These are phyloP conservation scores for Plenodomus lindquistii DNA, from an alignment of 2,329 filamentous ascomycete genomes.

Conservation along the genomic window DNA sequence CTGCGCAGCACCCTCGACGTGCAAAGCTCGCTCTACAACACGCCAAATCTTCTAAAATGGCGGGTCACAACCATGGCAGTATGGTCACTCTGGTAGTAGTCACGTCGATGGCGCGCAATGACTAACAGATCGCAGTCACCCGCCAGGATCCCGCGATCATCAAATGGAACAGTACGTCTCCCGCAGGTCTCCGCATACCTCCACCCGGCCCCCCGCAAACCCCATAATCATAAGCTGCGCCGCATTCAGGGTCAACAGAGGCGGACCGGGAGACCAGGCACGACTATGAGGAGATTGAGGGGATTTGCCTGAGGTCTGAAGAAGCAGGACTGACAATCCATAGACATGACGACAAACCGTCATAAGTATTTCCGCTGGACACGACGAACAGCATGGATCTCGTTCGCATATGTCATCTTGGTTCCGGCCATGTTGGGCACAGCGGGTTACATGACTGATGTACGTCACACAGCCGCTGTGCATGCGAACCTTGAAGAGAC, in stretches of 20 bases:
- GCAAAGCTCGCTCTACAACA: constrained; percentile 15
- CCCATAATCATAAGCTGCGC: neutral
- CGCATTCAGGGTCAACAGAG: too few relatives aligned
- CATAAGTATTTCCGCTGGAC: constrained; percentile 98
- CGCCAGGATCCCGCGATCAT: constrained; percentile 60
- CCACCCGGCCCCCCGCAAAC: too few relatives aligned
- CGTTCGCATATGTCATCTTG: constrained; percentile 73
- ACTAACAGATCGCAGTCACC: constrained; percentile 48
- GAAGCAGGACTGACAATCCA: constrained; percentile 10
- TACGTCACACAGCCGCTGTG: constrained; percentile 57
- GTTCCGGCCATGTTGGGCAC: constrained; percentile 74
- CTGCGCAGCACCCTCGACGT: constrained; percentile 10
- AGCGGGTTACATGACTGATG: constrained; percentile 79
- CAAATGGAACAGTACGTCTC: constrained; percentile 57
- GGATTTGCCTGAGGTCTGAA: neutral
- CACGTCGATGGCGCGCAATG: constrained; percentile 16
- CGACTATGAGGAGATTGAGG: neutral
- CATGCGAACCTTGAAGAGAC: constrained; percentile 7
- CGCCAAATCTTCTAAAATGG: constrained; percentile 28
- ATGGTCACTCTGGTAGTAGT: constrained; percentile 3
- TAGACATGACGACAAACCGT: constrained; percentile 82
- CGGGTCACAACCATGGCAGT: constrained; percentile 33
- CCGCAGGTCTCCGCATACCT: constrained; percentile 39
- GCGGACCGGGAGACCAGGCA: neutral
- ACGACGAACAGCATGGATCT: constrained; percentile 75